These are phyloP conservation scores for Malassezia sympodialis DNA, from an alignment of 1,284 basidiomycete species.

Conservation along the genomic window DNA sequence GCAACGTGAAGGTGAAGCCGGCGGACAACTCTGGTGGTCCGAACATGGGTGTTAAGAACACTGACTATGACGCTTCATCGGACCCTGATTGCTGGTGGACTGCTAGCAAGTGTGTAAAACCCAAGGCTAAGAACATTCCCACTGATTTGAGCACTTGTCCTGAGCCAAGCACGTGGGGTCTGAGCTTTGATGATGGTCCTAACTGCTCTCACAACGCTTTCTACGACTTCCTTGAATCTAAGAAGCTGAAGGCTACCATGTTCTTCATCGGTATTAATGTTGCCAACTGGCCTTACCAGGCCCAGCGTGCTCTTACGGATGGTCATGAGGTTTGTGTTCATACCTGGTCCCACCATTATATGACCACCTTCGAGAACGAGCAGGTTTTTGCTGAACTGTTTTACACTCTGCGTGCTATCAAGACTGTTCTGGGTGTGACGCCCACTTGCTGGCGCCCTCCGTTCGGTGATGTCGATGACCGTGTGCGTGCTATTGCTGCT, in stretches of 20 bases:
- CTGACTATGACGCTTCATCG: constrained; percentile 10
- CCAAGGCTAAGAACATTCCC: constrained; percentile 38
- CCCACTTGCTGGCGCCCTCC: constrained; percentile 49
- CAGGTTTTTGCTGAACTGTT: constrained; percentile 53
- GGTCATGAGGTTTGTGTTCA: constrained; percentile 25
- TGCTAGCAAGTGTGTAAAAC: constrained; percentile 32
- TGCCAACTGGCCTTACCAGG: constrained; percentile 15
- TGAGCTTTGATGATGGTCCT: constrained; percentile 38
- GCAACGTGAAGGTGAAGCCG: constrained; percentile 26
- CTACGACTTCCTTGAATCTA: constrained; percentile 21
- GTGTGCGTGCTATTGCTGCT: constrained; percentile 51
- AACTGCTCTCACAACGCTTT: constrained; percentile 31
- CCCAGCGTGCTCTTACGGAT: constrained; percentile 20
- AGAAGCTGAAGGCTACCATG: constrained; percentile 24
- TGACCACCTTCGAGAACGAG: constrained; percentile 20
- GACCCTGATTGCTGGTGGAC: constrained; percentile 47
- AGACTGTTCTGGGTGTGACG: constrained; percentile 51
- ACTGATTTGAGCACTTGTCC: constrained; percentile 50
- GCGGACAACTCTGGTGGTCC: background rate
- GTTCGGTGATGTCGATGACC: constrained; percentile 53
- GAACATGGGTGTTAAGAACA: background rate
- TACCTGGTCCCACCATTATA: constrained; percentile 25
- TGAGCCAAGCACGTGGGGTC: constrained; percentile 49
- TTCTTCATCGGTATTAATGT: constrained; percentile 32
- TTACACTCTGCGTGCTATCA: constrained; percentile 52